Percentiles rank a stretch among this genome's conserved stretches.
These are phyloP conservation scores for Euphorbia peplus DNA, from an alignment of 345 rosid genomes.

Conservation along the genomic window DNA sequence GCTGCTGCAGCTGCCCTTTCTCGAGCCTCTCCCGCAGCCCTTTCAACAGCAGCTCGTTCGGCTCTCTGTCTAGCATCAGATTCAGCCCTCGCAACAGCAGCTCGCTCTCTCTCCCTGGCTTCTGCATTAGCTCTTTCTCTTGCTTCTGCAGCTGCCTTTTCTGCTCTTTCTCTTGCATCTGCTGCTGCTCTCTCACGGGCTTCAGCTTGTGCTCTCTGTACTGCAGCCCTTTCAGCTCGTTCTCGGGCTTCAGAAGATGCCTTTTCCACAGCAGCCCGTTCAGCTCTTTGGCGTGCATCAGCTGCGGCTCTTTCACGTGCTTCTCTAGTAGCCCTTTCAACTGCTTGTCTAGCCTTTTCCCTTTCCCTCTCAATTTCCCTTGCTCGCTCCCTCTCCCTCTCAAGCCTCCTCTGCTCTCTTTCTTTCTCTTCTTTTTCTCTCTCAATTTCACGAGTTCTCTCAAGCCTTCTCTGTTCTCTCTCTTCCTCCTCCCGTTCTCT, in stretches of 20 bases:
- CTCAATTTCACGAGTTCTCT: constrained; percentile 38
- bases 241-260: constrained; percentile 73
- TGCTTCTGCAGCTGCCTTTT: constrained; percentile 87
- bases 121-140: constrained; percentile 62
- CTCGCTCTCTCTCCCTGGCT: constrained; percentile 53
- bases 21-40: constrained; percentile 44
- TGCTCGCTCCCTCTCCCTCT: constrained; percentile 61
- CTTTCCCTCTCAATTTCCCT: constrained; percentile 67
- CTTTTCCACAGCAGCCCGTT: constrained; percentile 84
- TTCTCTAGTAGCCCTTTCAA: constrained; percentile 96
- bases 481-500: constrained; percentile 54
- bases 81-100: constrained; percentile 36
- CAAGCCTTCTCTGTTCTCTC: constrained; percentile 54
- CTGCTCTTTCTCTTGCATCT: constrained; percentile 84
- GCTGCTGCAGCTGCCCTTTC: constrained; percentile 54
- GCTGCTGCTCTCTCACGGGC: constrained; percentile 95
- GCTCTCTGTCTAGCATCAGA: constrained; percentile 53
- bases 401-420: constrained; percentile 57
- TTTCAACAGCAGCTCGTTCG: constrained; percentile 82
- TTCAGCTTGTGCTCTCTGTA: constrained; percentile 92
- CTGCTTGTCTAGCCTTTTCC: constrained; percentile 75
- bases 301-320: constrained; percentile 92
- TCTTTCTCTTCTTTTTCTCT: constrained; percentile 68
- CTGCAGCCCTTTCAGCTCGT: constrained; percentile 89
- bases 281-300: constrained; percentile 78